Conservation (phyloP, 305 asterid species). For the Caryopteris hybrid region DNA sequence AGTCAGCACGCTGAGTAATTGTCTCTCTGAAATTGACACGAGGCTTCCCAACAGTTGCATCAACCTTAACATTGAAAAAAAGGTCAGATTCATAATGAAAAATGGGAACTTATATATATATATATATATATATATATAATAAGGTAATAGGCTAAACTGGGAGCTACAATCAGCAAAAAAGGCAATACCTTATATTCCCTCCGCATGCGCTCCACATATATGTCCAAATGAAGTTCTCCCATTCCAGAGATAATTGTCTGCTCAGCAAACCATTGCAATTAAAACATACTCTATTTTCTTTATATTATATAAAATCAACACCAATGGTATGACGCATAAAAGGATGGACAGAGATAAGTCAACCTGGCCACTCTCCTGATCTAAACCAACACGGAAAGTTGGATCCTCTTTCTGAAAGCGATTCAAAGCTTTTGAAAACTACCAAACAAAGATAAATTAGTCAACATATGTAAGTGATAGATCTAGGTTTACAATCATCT, state of each 20-base stretch:
- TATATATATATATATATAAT: too few relatives aligned
- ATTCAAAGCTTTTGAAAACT: constrained; percentile 98
- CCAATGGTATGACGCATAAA: background rate
- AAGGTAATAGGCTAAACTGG: constrained; percentile 3
- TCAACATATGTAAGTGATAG: constrained; percentile 8
- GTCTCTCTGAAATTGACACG: constrained; percentile 99
- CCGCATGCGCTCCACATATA: constrained; percentile 95
- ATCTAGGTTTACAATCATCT: background rate
- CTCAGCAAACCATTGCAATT: constrained; percentile 33
- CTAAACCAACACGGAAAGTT: constrained; percentile 95
- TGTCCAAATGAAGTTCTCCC: constrained; percentile 98
- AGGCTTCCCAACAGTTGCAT: constrained; percentile 89
- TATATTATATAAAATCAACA: constrained; percentile 2
- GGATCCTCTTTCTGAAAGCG: constrained; percentile 99
- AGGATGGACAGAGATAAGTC: constrained; percentile 8
- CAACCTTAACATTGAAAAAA: constrained; percentile 58
- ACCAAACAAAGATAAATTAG: constrained; percentile 27
- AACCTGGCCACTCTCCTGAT: constrained; percentile 96
- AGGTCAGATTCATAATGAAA: constrained; percentile 6
- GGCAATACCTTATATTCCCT: constrained; percentile 88
- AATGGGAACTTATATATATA: too few relatives aligned
- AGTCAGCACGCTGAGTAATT: constrained; percentile 85
- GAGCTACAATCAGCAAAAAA: constrained; percentile 1
- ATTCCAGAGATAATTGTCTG: constrained; percentile 98
- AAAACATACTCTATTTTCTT: constrained; percentile 11